Conservation (phyloP, 1,139 yeast species). For the Sugiyamaella novakii region DNA sequence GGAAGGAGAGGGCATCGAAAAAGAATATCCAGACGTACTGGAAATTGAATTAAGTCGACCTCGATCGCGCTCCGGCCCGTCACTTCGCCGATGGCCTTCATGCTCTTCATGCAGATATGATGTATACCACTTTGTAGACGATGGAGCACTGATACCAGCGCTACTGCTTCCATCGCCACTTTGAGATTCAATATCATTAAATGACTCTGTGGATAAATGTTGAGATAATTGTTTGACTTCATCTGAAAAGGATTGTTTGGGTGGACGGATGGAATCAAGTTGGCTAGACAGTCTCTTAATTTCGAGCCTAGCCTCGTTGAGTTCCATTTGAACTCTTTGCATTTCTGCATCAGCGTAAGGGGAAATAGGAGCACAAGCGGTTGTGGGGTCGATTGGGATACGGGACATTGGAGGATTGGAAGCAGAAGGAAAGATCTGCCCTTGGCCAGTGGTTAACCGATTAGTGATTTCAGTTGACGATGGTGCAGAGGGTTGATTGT, state of each 20-base stretch:
- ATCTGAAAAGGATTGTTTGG: neutral
- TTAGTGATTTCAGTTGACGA: neutral
- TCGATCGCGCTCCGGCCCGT: neutral
- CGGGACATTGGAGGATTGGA: neutral
- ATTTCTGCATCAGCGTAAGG: slow-evolving; percentile 2
- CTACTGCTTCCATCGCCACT: slow-evolving; percentile 1
- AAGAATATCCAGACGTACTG: neutral
- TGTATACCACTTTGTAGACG: slow-evolving; percentile 1
- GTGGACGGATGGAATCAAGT: neutral
- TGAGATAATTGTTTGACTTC: neutral
- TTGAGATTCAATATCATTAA: neutral
- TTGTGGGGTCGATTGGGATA: no score
- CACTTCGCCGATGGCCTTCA: neutral
- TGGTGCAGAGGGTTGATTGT: neutral
- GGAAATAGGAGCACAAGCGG: no score
- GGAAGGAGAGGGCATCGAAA: neutral
- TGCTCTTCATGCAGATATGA: neutral
- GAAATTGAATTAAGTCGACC: neutral
- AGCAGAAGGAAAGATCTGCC: no score
- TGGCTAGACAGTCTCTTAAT: slow-evolving; percentile 3
- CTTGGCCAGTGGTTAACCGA: neutral
- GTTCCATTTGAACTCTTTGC: slow-evolving; percentile 6
- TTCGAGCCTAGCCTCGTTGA: slow-evolving; percentile 8
- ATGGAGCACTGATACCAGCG: neutral
- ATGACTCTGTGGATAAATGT: no score